Conservation (phyloP, 768 basidiomycete species). For the Suillus fuscotomentosus region DNA sequence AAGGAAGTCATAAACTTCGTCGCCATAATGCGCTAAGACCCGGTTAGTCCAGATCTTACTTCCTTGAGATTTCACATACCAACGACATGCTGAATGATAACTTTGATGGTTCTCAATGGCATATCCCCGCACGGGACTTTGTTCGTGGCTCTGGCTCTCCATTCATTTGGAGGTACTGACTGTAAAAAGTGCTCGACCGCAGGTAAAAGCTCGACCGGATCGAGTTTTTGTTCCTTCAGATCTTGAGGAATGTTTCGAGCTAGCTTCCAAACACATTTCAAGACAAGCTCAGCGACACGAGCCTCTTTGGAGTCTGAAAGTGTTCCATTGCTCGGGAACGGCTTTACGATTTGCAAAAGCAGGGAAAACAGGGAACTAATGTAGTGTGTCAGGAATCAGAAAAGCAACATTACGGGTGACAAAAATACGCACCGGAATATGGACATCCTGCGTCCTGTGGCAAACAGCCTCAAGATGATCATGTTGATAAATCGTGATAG, state of each 20-base stretch:
- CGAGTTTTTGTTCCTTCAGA: constrained; percentile 73
- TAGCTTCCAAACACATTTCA: constrained; percentile 98
- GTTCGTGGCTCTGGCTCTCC: constrained; percentile 88
- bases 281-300: constrained; percentile 87
- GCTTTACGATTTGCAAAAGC: constrained; percentile 78
- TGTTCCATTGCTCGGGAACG: constrained; percentile 76
- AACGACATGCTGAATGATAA: constrained; percentile 95
- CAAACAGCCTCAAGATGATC: constrained; percentile 92
- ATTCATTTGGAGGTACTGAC: constrained; percentile 92
- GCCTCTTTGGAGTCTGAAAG: constrained; percentile 75
- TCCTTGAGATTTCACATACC: constrained; percentile 52
- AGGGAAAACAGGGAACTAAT: constrained; percentile 65
- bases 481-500: constrained; percentile 97
- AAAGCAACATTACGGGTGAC: constrained; percentile 4
- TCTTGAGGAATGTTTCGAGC: constrained; percentile 93
- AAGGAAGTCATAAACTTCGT: constrained; percentile 88
- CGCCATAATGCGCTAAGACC: constrained; percentile 71
- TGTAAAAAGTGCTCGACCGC: constrained; percentile 94
- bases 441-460: constrained; percentile 85
- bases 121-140: constrained; percentile 96
- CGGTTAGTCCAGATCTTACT: constrained; percentile 12
- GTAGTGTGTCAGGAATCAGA: constrained; percentile 14
- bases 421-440: constrained; percentile 72
- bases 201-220: constrained; percentile 86
- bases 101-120: constrained; percentile 97